These are phyloP conservation scores for Closterium sp. DNA, from an alignment of 139 green algal species.

Conservation along the genomic window DNA sequence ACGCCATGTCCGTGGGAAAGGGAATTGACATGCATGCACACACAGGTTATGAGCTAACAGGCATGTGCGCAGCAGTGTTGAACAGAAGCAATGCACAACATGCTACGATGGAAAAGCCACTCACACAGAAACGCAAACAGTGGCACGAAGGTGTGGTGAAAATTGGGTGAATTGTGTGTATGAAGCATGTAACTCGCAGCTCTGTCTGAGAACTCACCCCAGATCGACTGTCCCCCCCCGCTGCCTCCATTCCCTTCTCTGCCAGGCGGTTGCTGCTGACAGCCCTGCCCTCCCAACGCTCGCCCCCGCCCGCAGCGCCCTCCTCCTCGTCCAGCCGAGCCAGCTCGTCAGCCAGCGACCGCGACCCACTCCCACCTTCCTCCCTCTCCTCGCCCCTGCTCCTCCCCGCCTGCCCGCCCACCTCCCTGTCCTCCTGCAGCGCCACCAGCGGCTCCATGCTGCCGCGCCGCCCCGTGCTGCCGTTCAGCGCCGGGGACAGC, in stretches of 20 bases:
- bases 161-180: no score
- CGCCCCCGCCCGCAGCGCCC: no score
- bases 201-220: neutral
- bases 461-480: no score
- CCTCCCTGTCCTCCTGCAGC: neutral
- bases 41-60: neutral
- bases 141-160: neutral
- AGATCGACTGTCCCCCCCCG: neutral
- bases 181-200: neutral
- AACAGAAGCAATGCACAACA: no score
- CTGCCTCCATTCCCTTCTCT: neutral
- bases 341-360: neutral
- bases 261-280: neutral
- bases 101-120: no score
- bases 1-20: neutral
- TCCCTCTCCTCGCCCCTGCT: neutral
- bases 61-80: neutral
- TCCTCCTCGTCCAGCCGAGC: neutral
- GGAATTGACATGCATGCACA: neutral
- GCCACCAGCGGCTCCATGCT: neutral
- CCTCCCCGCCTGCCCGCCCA: neutral
- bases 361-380: neutral
- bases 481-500: neutral
- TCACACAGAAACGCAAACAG: neutral
- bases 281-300: neutral